Conservation (phyloP, 2,329 filamentous ascomycete genomes). For the Microcera coccophila region DNA sequence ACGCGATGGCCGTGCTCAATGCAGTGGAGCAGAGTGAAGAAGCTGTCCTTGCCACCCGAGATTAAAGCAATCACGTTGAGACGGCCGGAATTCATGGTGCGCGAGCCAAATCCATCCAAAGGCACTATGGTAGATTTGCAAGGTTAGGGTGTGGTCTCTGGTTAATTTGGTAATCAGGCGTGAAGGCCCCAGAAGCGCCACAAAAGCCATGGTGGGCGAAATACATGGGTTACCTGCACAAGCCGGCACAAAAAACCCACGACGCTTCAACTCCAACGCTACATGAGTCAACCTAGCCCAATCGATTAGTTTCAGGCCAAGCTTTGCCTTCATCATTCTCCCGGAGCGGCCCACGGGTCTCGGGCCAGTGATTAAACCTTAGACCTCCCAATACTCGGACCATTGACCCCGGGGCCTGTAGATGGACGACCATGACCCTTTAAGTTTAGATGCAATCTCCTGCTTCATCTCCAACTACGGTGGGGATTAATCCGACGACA, state of each 20-base stretch:
- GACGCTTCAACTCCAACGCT: background rate
- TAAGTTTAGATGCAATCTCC: background rate
- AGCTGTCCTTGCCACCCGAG: slow-evolving; percentile 95
- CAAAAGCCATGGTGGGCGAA: background rate
- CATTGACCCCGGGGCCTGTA: background rate
- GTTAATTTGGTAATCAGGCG: background rate
- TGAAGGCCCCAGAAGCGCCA: background rate
- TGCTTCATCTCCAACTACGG: background rate
- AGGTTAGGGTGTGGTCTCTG: background rate
- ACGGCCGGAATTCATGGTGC: slow-evolving; percentile 40
- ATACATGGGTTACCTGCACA: background rate
- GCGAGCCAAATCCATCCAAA: background rate
- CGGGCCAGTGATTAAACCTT: background rate
- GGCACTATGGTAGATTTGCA: background rate
- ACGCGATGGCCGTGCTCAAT: slow-evolving; percentile 78
- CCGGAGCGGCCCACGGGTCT: slow-evolving; percentile 1
- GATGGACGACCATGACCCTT: background rate
- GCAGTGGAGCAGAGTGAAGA: slow-evolving; percentile 90
- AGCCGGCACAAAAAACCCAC: background rate
- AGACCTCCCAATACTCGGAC: background rate
- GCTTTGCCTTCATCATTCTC: background rate
- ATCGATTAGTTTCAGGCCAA: background rate
- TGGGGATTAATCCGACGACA: background rate
- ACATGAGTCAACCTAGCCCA: background rate
- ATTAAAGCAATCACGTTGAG: slow-evolving; percentile 85